Percentiles rank a stretch among this genome's conserved stretches.
Conservation (phyloP, 768 basidiomycete species). For the Epithele typhae region DNA sequence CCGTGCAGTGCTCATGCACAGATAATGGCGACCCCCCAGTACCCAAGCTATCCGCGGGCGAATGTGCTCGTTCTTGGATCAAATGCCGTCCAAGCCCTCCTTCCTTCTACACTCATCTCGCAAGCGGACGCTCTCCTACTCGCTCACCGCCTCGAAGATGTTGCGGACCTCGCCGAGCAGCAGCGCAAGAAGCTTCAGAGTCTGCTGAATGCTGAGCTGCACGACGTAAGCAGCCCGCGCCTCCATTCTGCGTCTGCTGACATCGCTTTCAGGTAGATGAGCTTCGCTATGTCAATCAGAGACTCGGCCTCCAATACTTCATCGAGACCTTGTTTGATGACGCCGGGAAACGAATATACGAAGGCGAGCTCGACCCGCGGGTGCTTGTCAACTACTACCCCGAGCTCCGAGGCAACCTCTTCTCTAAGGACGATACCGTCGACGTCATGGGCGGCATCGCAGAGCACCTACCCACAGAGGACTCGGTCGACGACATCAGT, state of each 20-base stretch:
- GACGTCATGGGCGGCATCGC: constrained; percentile 75
- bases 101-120: constrained; percentile 67
- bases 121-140: constrained; percentile 69
- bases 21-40: constrained; percentile 14
- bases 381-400: constrained; percentile 79
- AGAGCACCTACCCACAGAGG: constrained; percentile 64
- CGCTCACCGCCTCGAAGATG: constrained; percentile 61
- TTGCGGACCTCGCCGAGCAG: constrained; percentile 55
- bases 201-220: constrained; percentile 46
- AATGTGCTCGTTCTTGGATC: constrained; percentile 58
- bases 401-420: constrained; percentile 64
- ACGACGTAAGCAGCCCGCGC: constrained; percentile 39
- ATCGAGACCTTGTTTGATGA: constrained; percentile 79
- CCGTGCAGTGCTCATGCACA: neutral
- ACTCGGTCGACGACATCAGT: constrained; percentile 82
- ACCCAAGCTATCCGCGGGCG: constrained; percentile 53
- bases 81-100: constrained; percentile 59
- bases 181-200: constrained; percentile 53
- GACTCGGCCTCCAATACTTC: constrained; percentile 77
- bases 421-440: constrained; percentile 47
- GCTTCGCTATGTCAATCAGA: constrained; percentile 74
- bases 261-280: constrained; percentile 50
- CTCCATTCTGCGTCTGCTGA: neutral
- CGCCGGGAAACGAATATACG: constrained; percentile 72
- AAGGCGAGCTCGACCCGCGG: constrained; percentile 81